Conservation (phyloP, 179 eudicot species). For the Carnegiea gigantea region DNA sequence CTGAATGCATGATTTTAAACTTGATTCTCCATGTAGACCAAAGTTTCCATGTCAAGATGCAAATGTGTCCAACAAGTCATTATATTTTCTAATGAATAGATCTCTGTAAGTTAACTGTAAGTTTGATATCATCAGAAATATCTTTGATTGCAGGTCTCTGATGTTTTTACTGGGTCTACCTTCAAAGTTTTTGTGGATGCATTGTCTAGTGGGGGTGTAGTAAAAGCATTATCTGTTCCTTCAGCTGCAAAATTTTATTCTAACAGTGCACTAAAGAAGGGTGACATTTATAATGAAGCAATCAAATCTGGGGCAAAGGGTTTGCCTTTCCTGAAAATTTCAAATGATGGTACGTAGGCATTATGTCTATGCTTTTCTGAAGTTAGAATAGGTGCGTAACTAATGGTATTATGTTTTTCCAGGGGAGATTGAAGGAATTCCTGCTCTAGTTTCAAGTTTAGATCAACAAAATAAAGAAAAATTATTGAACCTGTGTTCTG, state of each 20-base stretch:
- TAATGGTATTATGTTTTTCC: conserved; percentile 26
- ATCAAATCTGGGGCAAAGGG: conserved; percentile 95
- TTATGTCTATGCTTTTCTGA: background rate
- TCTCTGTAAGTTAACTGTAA: conserved; percentile 5
- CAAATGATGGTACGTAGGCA: conserved; percentile 57
- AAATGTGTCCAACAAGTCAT: background rate
- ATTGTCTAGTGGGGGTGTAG: conserved; percentile 63
- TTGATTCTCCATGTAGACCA: background rate
- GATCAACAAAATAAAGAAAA: conserved; percentile 45
- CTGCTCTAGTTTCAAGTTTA: conserved; percentile 72
- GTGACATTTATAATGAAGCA: conserved; percentile 78
- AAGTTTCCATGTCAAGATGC: background rate
- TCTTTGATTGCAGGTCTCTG: conserved; percentile 62
- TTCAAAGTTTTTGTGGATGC: conserved; percentile 86
- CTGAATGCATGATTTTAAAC: background rate
- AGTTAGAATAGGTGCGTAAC: background rate
- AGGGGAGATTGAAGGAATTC: conserved; percentile 81
- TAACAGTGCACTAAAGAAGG: conserved; percentile 85
- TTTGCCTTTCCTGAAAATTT: conserved; percentile 85
- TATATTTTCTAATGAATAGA: background rate
- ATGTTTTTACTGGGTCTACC: conserved; percentile 54
- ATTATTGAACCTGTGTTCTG: conserved; percentile 55
- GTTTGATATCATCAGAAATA: background rate
- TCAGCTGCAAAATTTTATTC: conserved; percentile 77
- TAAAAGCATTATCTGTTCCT: conserved; percentile 77